A percentile compares a stretch with the other conserved stretches of the same genome.
phyloP scores from a whole-genome alignment of 768 basidiomycete genomes.

The Auriscalpium orientale region DNA sequence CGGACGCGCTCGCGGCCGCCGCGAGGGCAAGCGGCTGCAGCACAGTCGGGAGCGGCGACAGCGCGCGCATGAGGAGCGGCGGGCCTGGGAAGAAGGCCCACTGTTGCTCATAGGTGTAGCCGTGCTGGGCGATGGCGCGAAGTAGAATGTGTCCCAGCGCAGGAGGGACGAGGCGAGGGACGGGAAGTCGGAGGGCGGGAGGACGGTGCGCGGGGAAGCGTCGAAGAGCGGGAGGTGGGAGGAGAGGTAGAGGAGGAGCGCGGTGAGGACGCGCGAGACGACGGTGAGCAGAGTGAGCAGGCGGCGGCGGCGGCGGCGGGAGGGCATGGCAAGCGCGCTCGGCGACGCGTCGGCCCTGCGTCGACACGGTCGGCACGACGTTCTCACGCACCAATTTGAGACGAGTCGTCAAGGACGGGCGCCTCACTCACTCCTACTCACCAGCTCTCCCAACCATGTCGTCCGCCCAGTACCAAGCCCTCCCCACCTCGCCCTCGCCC shows the following conservation, averaged over 20 bases:
- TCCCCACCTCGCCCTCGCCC: constrained; percentile 1
- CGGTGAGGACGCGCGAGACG: constrained; percentile 2
- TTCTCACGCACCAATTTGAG: no score
- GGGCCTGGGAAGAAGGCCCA: constrained; percentile 83
- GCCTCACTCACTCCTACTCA: neutral
- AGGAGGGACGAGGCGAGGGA: constrained; percentile 31
- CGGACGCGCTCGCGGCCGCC: constrained; percentile 25
- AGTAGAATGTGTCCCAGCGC: constrained; percentile 90
- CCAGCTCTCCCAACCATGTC: constrained; percentile 9
- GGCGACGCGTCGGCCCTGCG: no score
- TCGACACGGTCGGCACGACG: no score
- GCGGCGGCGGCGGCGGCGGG: constrained; percentile 1
- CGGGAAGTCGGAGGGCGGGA: neutral
- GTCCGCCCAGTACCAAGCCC: constrained; percentile 7
- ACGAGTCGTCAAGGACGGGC: no score
- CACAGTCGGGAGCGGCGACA: constrained; percentile 3
- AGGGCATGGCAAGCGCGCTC: neutral
- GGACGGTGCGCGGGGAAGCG: constrained; percentile 5
- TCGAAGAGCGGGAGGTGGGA: constrained; percentile 12
- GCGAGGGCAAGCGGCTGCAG: constrained; percentile 31
- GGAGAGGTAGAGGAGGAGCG: constrained; percentile 3
- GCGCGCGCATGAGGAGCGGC: constrained; percentile 42
- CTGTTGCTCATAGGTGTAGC: constrained; percentile 65
- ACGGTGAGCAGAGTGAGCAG: constrained; percentile 9
- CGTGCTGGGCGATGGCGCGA: constrained; percentile 55